Conservation (phyloP, 192 early-diverging fungal genomes). For the Coemansia sp. region DNA sequence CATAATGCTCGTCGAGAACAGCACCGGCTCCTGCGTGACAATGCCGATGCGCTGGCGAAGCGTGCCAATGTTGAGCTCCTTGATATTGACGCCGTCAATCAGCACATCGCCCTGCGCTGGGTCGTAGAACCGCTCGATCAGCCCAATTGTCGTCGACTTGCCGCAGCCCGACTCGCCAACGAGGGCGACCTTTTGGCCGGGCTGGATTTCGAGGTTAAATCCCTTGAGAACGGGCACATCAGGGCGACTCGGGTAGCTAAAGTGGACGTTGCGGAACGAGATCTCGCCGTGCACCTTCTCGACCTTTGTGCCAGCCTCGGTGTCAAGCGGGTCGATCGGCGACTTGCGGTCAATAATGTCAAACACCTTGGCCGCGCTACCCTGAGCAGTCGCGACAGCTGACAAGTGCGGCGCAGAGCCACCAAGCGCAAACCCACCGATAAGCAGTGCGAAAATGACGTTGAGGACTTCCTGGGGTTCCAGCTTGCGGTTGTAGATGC, state of each 20-base stretch:
- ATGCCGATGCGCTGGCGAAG: constrained; percentile 85
- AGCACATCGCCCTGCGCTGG: constrained; percentile 55
- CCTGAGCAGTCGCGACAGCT: constrained; percentile 67
- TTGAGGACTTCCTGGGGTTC: constrained; percentile 60
- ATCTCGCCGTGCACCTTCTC: constrained; percentile 59
- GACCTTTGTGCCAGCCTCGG: constrained; percentile 35
- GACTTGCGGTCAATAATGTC: constrained; percentile 78
- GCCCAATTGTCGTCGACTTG: constrained; percentile 79
- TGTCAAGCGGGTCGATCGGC: constrained; percentile 62
- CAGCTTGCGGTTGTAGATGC: constrained; percentile 54
- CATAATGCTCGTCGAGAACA: constrained; percentile 73
- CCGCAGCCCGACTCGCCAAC: constrained; percentile 85
- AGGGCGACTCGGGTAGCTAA: constrained; percentile 80
- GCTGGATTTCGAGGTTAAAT: constrained; percentile 68
- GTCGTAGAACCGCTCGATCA: constrained; percentile 87
- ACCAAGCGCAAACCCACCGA: constrained; percentile 73
- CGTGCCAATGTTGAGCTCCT: constrained; percentile 71
- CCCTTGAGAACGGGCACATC: constrained; percentile 78
- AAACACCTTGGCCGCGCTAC: constrained; percentile 78
- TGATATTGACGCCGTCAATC: constrained; percentile 76
- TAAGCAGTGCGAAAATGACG: constrained; percentile 84
- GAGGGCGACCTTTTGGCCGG: constrained; percentile 81
- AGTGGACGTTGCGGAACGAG: constrained; percentile 74
- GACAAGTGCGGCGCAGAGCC: constrained; percentile 68
- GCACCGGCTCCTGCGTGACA: constrained; percentile 86